Evolutionary conservation across 2,329 filamentous ascomycete genomes (phyloP), one percentile per base, ranked within the genome.

Genomic region (Apiospora aurea): DNA sequence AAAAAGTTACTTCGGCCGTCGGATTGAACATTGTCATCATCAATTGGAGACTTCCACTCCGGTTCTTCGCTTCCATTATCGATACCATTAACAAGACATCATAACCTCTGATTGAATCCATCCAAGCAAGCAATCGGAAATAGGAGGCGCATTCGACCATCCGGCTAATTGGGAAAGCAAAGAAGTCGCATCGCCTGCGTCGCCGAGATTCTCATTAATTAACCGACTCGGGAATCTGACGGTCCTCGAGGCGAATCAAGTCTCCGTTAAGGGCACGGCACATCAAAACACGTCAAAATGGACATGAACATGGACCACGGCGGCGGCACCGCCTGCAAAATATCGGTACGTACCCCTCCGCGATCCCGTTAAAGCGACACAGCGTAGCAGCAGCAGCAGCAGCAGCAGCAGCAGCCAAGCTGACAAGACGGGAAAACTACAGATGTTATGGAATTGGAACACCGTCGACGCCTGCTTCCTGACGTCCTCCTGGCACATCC

Each of bases 401-500:
- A 10, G 7, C 21, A 70, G 46, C 51, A 29, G 26, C 10, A 18
- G 57, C 18, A 51, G 47, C 47, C 47, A 18, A 34, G 66, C 34
- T 68, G 21, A 46, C 66, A 38, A 46, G 41, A 69, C 26, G 67
- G 69, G 71, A 71, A 44, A 29, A 10, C n/a, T 16, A n/a, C 71
- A 85, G 83, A 85, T 85, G 83, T 75, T 84, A 24, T 84, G 82
- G 82, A 85, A 85, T 75, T 85, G 83, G 82, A 80, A 83, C 73
- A 84, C 82, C 0, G 78, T 83, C 72, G 82, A 82, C 71, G 78
- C 82, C 44, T 85, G 83, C 76, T 84, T 85, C 76, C 78, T 85
- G 5, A 75, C 82, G 26, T 76, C 79, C 16, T 80, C 82, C 29
- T 85, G 83, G 83, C 80, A 82, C 47, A 81, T 85, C 71, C 77